Percentiles rank a stretch among this genome's conserved stretches.
Conservation (phyloP, 345 rosid species). For the Kernera saxatilis region DNA sequence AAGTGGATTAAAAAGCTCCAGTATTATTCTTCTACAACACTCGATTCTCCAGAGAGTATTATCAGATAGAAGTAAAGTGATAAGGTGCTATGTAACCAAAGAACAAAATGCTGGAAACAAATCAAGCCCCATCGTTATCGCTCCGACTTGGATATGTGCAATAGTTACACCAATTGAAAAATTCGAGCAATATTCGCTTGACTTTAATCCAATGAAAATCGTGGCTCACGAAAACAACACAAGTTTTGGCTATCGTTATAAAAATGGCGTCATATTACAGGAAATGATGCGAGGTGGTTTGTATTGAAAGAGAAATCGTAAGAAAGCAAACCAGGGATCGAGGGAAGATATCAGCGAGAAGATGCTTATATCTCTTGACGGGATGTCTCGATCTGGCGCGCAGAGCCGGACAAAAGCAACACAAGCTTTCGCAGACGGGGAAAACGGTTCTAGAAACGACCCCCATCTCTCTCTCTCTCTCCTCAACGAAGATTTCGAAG, state of each 20-base stretch:
- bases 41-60: neutral
- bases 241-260: neutral
- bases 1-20: neutral
- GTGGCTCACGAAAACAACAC: neutral
- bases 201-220: neutral
- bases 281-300: neutral
- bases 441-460: constrained; percentile 42
- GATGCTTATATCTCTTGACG: constrained; percentile 61
- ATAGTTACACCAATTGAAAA: neutral
- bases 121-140: neutral
- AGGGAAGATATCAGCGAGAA: constrained; percentile 58
- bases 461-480: constrained; percentile 24
- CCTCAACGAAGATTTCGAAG: neutral
- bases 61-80: neutral
- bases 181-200: neutral
- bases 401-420: constrained; percentile 57
- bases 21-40: too few relatives aligned
- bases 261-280: neutral
- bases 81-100: neutral
- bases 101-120: neutral
- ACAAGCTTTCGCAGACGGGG: constrained; percentile 53
- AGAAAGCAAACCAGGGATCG: constrained; percentile 42
- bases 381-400: constrained; percentile 75
- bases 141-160: neutral
- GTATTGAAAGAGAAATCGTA: neutral